Evolutionary conservation across 1,139 yeast species (phyloP), one percentile per base, ranked within the genome.

Genomic region (Candida tunisiensis): DNA sequence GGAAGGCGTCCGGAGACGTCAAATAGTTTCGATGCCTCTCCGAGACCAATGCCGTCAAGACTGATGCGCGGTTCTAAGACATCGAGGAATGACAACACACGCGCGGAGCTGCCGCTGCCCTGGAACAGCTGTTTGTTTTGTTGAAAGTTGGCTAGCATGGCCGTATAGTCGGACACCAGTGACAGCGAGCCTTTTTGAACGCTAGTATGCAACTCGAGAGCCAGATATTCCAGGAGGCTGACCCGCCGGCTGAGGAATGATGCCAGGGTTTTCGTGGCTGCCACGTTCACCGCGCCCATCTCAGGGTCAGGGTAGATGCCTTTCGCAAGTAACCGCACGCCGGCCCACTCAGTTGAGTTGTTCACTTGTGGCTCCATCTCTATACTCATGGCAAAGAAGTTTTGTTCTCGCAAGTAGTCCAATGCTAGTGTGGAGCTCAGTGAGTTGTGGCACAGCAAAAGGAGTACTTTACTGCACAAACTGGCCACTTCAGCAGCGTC

Each of bases 31-130:
- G n/a, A n/a, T n/a, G n/a, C n/a, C n/a, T n/a, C n/a, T n/a, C n/a
- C n/a, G n/a, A n/a, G n/a, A 37, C 35, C 16, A 28, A 28, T 12
- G 37, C 19, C 25, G 6, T 19, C 20, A 19, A 17, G 36, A 24
- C 45, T 49, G 29, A 64, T 59, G 19, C 60, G 61, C 44, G 65
- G 70, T 38, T 74, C 78, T 32, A 78, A 51, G 3, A 75, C 58
- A 48, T 79, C 93, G 40, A 82, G 57, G 36, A 75, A 73, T 16
- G 71, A 64, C 32, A 80, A 57, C 1, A 80, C 57, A 35, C 66
- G 69, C 0, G 85, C 74, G 0, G 80, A 63, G 9, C 62, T 62
- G 11, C 44, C 19, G 38, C 34, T 31, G 45, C 41, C 30, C 44
- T 35, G 34, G 42, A 29, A 4, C 39, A 39, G 36, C 20, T 18